Base-by-base conservation (phyloP, 257 asterid species). In the Catharanthus roseus region DNA sequence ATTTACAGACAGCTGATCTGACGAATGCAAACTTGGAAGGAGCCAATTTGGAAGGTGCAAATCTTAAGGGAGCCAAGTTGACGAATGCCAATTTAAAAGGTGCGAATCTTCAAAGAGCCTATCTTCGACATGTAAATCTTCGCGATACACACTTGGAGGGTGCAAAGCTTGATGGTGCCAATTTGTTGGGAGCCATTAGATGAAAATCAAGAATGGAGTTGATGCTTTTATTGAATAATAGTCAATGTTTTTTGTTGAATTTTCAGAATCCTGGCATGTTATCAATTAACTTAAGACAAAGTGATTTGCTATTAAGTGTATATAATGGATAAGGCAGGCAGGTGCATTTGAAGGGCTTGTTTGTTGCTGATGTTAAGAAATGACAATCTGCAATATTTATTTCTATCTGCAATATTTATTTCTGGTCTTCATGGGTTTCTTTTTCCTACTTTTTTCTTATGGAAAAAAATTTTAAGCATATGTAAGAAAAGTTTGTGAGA, bases 21-120 rank as follows among this genome's bases (percentile, higher is more conserved):
- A 90, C 96, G 61, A 93, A 93, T 87, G 98, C 98, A 82, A 93
- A 93, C 87, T 83, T 93, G 82, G 97, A 92, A 86, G 98, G 97
- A 78, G 97, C 98, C 67, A 90, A 88, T 84, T 86, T 93, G 62
- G 98, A 93, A 82, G 98, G 98, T 72, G 98, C 98, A 77, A 93
- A 93, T 82, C 81, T 93, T 76, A 93, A 93, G 98, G 96, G 97
- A 67, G 96, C 97, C 55, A 93, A 90, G 85, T 84, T 93, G 73
- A 82, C 93, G 4, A 87, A 85, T 77, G 96, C 98, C 39, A 93
- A 89, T 82, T 77, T 93, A 77, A 93, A 77, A 82, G 98, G 96
- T 66, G 97, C 98, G 75, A 93, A 93, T 82, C 97, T 93, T 68
- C 98, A 93, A 72, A 82, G 97, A 81, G 98, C 98, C 72, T 90